phyloP scores from a whole-genome alignment of 2,329 filamentous ascomycete species.

The Trichothecium sympodiale region DNA sequence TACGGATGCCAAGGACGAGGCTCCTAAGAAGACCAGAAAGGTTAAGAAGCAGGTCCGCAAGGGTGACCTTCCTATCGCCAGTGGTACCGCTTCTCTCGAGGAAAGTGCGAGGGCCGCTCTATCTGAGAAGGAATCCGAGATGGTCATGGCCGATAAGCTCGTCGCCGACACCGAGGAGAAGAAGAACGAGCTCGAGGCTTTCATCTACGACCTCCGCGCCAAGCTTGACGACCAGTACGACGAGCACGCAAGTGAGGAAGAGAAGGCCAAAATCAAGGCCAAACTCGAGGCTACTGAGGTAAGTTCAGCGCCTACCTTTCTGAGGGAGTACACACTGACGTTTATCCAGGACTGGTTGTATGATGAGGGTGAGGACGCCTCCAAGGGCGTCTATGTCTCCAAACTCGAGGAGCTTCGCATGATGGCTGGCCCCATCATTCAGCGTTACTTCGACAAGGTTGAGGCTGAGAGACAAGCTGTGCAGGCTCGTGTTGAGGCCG shows the following conservation, averaged over 20 bases:
- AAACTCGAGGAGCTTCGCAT: slow-evolving; percentile 95
- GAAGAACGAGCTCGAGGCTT: slow-evolving; percentile 98
- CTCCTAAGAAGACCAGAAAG: slow-evolving; percentile 82
- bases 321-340: background rate
- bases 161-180: slow-evolving; percentile 97
- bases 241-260: slow-evolving; percentile 80
- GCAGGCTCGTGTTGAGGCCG: slow-evolving; percentile 67
- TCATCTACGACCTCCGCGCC: slow-evolving; percentile 92
- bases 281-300: slow-evolving; percentile 85
- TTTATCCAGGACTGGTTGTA: slow-evolving; percentile 82
- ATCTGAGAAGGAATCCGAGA: slow-evolving; percentile 72
- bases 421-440: slow-evolving; percentile 80
- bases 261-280: slow-evolving; percentile 75
- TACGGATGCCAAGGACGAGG: slow-evolving; percentile 59
- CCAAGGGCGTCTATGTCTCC: slow-evolving; percentile 84
- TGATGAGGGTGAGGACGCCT: slow-evolving; percentile 89
- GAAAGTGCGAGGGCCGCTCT: slow-evolving; percentile 52
- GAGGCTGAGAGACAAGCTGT: slow-evolving; percentile 74
- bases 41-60: slow-evolving; percentile 99
- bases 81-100: slow-evolving; percentile 74
- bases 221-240: slow-evolving; percentile 90
- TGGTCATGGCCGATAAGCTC: slow-evolving; percentile 98
- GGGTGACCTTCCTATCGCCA: slow-evolving; percentile 81
- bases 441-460: slow-evolving; percentile 91
- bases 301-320: slow-evolving; percentile 24